A percentile compares a stretch with the other conserved stretches of the same genome.
phyloP scores from a whole-genome alignment of 176 grass and related monocot species.

The Urochloa ruziziensis region DNA sequence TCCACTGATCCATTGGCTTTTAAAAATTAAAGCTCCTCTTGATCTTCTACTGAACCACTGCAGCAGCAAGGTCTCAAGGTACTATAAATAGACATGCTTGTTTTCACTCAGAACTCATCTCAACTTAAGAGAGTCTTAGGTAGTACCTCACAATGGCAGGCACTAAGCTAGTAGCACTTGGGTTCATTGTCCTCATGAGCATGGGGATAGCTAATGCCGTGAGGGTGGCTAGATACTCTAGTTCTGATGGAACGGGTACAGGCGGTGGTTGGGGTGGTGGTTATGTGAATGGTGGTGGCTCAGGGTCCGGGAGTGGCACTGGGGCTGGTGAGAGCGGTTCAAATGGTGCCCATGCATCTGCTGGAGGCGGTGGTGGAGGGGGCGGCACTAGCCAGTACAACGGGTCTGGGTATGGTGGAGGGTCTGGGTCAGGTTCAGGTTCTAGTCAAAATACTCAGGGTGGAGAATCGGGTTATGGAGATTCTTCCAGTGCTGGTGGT shows the following conservation, averaged over 20 bases:
- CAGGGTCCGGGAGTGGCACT: background rate
- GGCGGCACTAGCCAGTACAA: background rate
- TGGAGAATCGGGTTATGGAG: background rate
- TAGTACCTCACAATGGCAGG: conserved; percentile 6
- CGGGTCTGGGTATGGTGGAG: background rate
- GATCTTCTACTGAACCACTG: background rate
- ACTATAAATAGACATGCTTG: conserved; percentile 22
- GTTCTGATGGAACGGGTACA: background rate
- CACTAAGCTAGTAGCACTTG: conserved; percentile 29
- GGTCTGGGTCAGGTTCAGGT: background rate
- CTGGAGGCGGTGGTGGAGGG: background rate
- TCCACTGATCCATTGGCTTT: background rate
- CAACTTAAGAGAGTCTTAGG: background rate
- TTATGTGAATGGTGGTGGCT: background rate
- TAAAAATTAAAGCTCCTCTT: background rate
- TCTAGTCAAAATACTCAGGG: background rate
- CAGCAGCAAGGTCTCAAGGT: background rate
- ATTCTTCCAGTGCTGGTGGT: background rate
- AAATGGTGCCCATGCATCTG: conserved; percentile 1
- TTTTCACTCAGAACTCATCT: background rate
- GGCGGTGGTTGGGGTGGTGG: background rate
- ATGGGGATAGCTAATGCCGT: conserved; percentile 13
- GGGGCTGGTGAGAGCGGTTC: background rate
- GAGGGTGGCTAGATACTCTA: conserved; percentile 28
- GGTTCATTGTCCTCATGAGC: conserved; percentile 35